Percentiles rank a stretch among this genome's conserved stretches.
Evolutionary conservation across 1,284 basidiomycete species (phyloP).

Genomic region (Tilletia horrida): DNA sequence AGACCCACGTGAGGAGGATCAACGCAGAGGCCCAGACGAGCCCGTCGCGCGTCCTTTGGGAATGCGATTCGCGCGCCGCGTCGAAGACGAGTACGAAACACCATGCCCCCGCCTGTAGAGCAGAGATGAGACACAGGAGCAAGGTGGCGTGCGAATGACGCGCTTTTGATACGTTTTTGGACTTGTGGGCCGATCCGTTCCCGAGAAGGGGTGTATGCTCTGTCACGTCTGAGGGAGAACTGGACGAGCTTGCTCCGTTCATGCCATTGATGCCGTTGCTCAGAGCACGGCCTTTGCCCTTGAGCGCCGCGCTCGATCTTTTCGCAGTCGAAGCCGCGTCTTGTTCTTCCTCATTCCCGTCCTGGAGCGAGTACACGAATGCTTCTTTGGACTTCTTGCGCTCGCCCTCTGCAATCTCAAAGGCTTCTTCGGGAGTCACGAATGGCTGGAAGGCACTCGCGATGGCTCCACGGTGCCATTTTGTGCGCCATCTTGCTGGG

Average conservation of each 20-base stretch:
- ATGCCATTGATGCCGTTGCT: background rate
- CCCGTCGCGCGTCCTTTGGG: background rate
- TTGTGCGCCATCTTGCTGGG: background rate
- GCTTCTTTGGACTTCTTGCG: background rate
- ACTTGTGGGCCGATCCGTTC: background rate
- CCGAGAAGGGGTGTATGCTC: constrained; percentile 3
- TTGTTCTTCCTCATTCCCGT: background rate
- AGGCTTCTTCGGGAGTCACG: constrained; percentile 2
- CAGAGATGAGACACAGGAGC: background rate
- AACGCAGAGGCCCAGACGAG: background rate
- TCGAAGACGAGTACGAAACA: background rate
- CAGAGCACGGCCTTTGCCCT: constrained; percentile 1
- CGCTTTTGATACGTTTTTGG: background rate
- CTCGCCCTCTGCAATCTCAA: background rate
- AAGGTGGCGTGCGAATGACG: constrained; percentile 1
- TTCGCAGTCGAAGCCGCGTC: no score
- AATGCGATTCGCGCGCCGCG: background rate
- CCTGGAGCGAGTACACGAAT: background rate
- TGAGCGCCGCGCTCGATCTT: background rate
- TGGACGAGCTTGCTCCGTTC: background rate
- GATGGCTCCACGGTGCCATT: background rate
- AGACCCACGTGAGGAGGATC: constrained; percentile 9
- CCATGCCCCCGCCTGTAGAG: constrained; percentile 1
- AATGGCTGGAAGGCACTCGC: background rate
- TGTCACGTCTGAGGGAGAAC: background rate